Evolutionary conservation across 2,329 filamentous ascomycete genomes (phyloP).

Genomic region (Colletotrichum horii): DNA sequence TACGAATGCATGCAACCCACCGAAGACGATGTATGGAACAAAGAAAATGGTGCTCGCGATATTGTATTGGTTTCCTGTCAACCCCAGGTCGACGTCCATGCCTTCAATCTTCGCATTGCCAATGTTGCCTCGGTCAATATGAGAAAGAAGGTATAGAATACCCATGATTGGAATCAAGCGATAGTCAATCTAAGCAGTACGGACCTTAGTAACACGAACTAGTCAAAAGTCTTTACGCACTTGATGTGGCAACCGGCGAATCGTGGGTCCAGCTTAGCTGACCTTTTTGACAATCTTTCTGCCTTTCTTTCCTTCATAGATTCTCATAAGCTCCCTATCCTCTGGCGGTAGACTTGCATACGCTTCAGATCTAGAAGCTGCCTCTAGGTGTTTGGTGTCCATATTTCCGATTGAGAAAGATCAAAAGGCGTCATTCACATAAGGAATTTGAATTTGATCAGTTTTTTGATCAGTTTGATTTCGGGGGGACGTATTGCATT

Average conservation of each 20-base stretch:
- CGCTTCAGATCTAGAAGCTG: neutral
- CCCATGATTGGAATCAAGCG: slow-evolving; percentile 24
- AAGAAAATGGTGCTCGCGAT: slow-evolving; percentile 11
- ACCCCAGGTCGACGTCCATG: neutral
- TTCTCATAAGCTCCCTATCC: neutral
- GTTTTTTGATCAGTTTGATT: too few species aligned
- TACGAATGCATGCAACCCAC: slow-evolving; percentile 30
- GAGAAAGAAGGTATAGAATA: slow-evolving; percentile 21
- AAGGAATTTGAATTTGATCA: too few species aligned
- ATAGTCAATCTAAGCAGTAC: slow-evolving; percentile 21
- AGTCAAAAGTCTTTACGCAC: neutral
- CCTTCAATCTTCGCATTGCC: slow-evolving; percentile 10
- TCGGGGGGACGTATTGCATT: neutral
- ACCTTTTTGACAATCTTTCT: slow-evolving; percentile 18
- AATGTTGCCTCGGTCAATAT: slow-evolving; percentile 22
- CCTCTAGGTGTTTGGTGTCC: neutral
- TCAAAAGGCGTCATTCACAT: too few species aligned
- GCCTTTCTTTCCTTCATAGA: neutral
- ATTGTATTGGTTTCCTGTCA: slow-evolving; percentile 7
- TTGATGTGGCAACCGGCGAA: neutral
- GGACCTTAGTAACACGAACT: neutral
- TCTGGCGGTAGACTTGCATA: neutral
- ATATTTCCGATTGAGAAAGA: too few species aligned
- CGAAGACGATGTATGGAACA: slow-evolving; percentile 63
- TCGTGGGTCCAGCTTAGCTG: neutral